A percentile compares a stretch with the other conserved stretches of the same genome.
Evolutionary conservation across 139 green algal genomes (phyloP).

Genomic region (Nannochloris sp.): DNA sequence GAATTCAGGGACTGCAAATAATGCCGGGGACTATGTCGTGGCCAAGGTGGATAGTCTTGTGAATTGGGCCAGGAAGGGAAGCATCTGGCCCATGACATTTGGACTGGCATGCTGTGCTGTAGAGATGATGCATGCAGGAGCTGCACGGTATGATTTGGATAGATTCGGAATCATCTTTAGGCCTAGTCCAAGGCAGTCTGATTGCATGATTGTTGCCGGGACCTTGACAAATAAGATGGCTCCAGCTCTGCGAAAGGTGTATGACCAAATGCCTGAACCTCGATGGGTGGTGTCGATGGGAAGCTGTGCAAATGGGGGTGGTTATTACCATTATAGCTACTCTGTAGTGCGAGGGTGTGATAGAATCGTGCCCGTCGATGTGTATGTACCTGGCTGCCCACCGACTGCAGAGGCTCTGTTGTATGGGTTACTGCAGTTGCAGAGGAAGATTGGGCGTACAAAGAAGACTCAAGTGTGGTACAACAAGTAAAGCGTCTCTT

Average conservation of each 20-base stretch:
- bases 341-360: slow-evolving; percentile 90
- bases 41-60: slow-evolving; percentile 64
- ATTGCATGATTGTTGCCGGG: slow-evolving; percentile 95
- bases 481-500: slow-evolving; percentile 23
- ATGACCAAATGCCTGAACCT: slow-evolving; percentile 92
- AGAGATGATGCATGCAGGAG: slow-evolving; percentile 87
- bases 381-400: slow-evolving; percentile 92
- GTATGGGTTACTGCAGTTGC: slow-evolving; percentile 89
- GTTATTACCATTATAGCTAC: slow-evolving; percentile 98
- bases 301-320: slow-evolving; percentile 87
- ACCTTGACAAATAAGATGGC: slow-evolving; percentile 99
- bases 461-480: slow-evolving; percentile 48
- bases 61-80: slow-evolving; percentile 83
- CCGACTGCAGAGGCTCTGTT: slow-evolving; percentile 92
- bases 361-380: slow-evolving; percentile 92
- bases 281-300: slow-evolving; percentile 97
- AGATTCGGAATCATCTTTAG: slow-evolving; percentile 96
- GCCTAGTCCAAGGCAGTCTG: slow-evolving; percentile 79
- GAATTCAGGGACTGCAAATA: no score
- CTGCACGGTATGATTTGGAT: slow-evolving; percentile 73
- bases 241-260: slow-evolving; percentile 89
- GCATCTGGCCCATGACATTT: slow-evolving; percentile 97
- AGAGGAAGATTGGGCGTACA: slow-evolving; percentile 60
- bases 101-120: slow-evolving; percentile 92
- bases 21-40: slow-evolving; percentile 17